Evolutionary conservation across 805 yeast genomes (phyloP), one percentile per base, ranked within the genome.

Genomic region (Wickerhamiella nectarea): DNA sequence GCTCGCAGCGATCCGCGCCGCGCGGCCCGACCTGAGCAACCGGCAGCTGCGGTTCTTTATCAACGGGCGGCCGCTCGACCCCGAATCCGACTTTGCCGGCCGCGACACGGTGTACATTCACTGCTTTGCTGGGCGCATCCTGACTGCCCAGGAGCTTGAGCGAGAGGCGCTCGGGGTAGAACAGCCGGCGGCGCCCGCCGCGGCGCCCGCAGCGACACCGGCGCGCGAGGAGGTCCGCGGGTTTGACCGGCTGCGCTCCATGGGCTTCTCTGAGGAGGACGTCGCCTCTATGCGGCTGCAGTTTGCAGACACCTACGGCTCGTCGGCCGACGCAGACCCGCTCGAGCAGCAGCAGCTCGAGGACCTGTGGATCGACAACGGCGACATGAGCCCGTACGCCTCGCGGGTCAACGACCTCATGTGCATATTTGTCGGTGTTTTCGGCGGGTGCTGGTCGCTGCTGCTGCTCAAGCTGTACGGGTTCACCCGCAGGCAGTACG

Each of bases 341-440:
- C 15, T 3, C 15, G 38, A 18, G 24, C 43, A 44, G 38, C 34
- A 29, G 12, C 45, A 78, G 50, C 59, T 84, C 46, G 95, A 85
- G 56, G 95, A 85, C 51, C 68, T 83, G 45, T 86, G 95, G 94
- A 80, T 85, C 48, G 91, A 85, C 51, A 75, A 79, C 38, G 80
- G 85, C 0, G 81, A 74, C 4, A 70, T 70, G 45, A 72, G 60
- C 14, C 52, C 55, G 12, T 36, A 22, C 34, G 14, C 46, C 11
- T 18, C 34, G 14, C 38, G 26, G 7, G 34, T 26, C 22, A 34
- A 15, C 7, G 41, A 24, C 21, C 47, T 21, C 70, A 70, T 42
- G 71, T 67, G 43, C 69, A 68, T 43, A 72, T 67, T 40, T 71
- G 65, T 39, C 66, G 96, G 96, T 0, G 75, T 79, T 49, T 74